phyloP scores from a whole-genome alignment of 2,329 filamentous ascomycete species.

The Bertia moriformis region DNA sequence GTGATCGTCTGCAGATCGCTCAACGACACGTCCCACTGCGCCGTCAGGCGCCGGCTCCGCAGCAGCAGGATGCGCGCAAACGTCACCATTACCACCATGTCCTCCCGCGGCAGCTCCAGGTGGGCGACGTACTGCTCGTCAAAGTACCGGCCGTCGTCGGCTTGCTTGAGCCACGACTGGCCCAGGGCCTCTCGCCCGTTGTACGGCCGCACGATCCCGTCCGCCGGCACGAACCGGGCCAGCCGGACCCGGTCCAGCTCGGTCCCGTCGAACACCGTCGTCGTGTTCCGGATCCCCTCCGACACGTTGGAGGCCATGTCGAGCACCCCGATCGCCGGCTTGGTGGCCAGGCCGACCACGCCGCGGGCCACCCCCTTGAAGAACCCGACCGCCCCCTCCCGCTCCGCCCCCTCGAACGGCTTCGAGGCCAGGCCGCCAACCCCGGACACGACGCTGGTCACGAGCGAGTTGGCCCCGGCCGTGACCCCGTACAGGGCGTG shows the following conservation, averaged over 20 bases:
- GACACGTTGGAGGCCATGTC: slow-evolving; percentile 94
- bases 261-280: slow-evolving; percentile 89
- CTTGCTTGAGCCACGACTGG: slow-evolving; percentile 96
- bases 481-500: slow-evolving; percentile 94
- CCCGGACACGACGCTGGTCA: slow-evolving; percentile 80
- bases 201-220: slow-evolving; percentile 89
- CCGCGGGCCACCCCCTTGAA: slow-evolving; percentile 97
- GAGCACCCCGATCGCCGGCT: slow-evolving; percentile 89
- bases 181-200: slow-evolving; percentile 87
- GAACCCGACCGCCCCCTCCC: slow-evolving; percentile 85
- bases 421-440: slow-evolving; percentile 87
- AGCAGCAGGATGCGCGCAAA: slow-evolving; percentile 81
- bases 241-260: slow-evolving; percentile 91
- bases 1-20: slow-evolving; percentile 94
- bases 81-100: slow-evolving; percentile 80
- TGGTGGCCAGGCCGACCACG: slow-evolving; percentile 82
- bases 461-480: slow-evolving; percentile 89
- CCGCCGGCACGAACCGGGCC: slow-evolving; percentile 77
- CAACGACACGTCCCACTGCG: slow-evolving; percentile 89
- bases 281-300: slow-evolving; percentile 95
- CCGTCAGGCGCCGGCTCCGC: slow-evolving; percentile 68
- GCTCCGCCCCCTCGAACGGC: slow-evolving; percentile 87
- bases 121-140: slow-evolving; percentile 95
- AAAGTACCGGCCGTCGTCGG: slow-evolving; percentile 95
- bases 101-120: slow-evolving; percentile 75